Evolutionary conservation across 345 rosid genomes (phyloP).

Genomic region (Brassica nigra): DNA sequence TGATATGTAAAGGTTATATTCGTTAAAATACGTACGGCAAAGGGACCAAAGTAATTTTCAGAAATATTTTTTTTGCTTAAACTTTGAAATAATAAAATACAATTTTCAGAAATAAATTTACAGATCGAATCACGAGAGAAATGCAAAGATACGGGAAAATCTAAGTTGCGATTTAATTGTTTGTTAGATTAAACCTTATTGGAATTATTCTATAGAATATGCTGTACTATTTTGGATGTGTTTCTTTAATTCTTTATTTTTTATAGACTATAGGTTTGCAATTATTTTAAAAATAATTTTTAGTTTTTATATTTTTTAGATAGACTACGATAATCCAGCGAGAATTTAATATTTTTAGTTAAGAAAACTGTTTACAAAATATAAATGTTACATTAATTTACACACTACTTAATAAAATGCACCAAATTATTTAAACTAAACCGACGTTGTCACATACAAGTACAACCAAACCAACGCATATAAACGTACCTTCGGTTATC

Average conservation of each 20-base stretch:
- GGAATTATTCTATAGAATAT: constrained; percentile 21
- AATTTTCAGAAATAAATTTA: not conserved
- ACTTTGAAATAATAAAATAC: no score
- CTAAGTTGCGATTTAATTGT: not conserved
- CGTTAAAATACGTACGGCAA: not conserved
- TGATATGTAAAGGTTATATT: not conserved
- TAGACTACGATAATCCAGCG: not conserved
- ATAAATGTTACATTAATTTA: no score
- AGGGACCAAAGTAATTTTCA: not conserved
- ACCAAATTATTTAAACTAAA: no score
- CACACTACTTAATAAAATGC: no score
- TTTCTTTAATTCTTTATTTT: not conserved
- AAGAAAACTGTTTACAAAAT: not conserved
- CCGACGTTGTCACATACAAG: no score
- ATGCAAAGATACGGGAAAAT: constrained; percentile 4
- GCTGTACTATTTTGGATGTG: not conserved
- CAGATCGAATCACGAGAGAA: not conserved
- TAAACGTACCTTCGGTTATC: no score
- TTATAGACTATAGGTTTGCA: not conserved
- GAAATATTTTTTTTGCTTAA: not conserved
- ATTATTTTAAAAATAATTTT: not conserved
- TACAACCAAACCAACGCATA: no score
- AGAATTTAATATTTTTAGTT: not conserved
- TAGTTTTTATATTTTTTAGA: not conserved
- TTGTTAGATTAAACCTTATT: not conserved